Evolutionary conservation across 306 rosid species (phyloP).

Genomic region (Canavalia ensiformis): DNA sequence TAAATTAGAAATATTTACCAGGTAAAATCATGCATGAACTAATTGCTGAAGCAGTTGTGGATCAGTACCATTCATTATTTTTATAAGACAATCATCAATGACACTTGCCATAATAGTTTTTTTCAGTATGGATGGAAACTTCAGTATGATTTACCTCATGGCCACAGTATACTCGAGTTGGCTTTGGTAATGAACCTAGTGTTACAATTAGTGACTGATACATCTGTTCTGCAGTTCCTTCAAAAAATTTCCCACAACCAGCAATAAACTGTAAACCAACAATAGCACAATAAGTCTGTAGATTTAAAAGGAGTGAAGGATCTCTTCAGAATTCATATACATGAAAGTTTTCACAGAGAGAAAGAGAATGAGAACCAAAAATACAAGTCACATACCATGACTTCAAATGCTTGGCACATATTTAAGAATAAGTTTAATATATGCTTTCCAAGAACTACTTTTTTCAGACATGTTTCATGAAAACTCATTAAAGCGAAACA

Average conservation of each 20-base stretch:
- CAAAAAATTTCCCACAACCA: constrained; percentile 89
- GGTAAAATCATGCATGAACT: neutral
- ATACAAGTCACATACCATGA: constrained; percentile 11
- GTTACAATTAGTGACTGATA: constrained; percentile 81
- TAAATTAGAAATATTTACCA: neutral
- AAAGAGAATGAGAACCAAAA: neutral
- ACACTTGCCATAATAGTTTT: neutral
- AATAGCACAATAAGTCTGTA: constrained; percentile 42
- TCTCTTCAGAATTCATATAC: constrained; percentile 25
- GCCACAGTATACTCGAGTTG: constrained; percentile 88
- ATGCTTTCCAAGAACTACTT: constrained; percentile 22
- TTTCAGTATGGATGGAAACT: constrained; percentile 12
- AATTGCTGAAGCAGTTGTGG: constrained; percentile 21
- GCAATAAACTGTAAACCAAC: constrained; percentile 73
- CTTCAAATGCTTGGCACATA: constrained; percentile 34
- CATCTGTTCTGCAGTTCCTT: constrained; percentile 98
- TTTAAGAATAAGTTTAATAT: constrained; percentile 26
- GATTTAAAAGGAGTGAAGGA: neutral
- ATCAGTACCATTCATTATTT: constrained; percentile 29
- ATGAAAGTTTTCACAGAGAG: constrained; percentile 9
- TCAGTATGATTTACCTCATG: constrained; percentile 77
- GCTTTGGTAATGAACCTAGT: constrained; percentile 82
- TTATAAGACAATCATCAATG: constrained; percentile 5
- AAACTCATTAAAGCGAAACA: constrained; percentile 22
- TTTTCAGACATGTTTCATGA: constrained; percentile 14